Evolutionary conservation across 106 monocot genomes (phyloP).

Genomic region (Dendrobium chrysotoxum): DNA sequence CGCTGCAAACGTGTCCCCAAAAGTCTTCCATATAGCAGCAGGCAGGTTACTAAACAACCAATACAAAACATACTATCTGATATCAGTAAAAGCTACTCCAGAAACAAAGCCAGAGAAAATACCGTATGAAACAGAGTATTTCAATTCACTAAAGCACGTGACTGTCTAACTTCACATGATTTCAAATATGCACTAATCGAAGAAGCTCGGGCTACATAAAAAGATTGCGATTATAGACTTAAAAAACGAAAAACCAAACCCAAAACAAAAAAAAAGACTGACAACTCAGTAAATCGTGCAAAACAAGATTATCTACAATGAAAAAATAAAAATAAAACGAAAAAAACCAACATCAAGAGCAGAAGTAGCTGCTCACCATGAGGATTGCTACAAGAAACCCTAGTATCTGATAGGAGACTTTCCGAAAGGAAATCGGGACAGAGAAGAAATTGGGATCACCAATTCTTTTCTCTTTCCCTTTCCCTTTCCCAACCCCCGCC

Average conservation of each 20-base stretch:
- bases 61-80: not conserved
- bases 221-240: not conserved
- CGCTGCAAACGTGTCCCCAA: not conserved
- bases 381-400: not conserved
- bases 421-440: not conserved
- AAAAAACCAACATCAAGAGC: not conserved
- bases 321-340: not conserved
- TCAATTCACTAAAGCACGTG: not conserved
- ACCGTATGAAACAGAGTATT: not conserved
- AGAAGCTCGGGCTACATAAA: not conserved
- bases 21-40: not conserved
- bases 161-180: not conserved
- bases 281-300: not conserved
- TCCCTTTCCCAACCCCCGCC: too few relatives aligned
- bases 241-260: not conserved
- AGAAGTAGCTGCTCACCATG: conserved; percentile 2
- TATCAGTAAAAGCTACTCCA: not conserved
- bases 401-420: not conserved
- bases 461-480: not conserved
- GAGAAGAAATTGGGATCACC: not conserved
- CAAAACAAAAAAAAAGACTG: not conserved
- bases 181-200: not conserved
- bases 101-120: not conserved
- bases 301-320: not conserved
- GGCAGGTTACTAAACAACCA: not conserved